Percentiles rank a stretch among this genome's conserved stretches.
These are phyloP conservation scores for Coemansia sp. DNA, from an alignment of 192 early-diverging fungal species.

Conservation along the genomic window DNA sequence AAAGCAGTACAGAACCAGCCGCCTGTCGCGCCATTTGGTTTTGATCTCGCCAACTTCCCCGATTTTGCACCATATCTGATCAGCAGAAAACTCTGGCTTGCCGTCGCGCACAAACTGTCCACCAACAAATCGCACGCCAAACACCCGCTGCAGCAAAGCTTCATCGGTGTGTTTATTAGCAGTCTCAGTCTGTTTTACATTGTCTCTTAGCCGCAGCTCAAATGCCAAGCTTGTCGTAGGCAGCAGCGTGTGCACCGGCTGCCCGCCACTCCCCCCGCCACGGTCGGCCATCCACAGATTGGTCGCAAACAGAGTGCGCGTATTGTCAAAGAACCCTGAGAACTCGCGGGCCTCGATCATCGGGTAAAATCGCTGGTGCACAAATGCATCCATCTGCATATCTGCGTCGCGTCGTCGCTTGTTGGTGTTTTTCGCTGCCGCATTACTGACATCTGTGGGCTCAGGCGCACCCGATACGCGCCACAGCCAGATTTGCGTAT, in stretches of 20 bases:
- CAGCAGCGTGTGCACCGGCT: conserved; percentile 26
- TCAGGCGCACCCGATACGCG: conserved; percentile 30
- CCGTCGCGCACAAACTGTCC: conserved; percentile 10
- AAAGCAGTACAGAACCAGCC: background rate
- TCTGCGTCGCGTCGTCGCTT: conserved; percentile 5
- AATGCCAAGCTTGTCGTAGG: conserved; percentile 37
- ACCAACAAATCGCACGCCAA: conserved; percentile 25
- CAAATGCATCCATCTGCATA: conserved; percentile 27
- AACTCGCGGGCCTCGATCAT: conserved; percentile 42
- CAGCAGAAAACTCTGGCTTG: conserved; percentile 30
- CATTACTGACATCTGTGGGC: conserved; percentile 1
- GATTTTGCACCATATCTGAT: conserved; percentile 46
- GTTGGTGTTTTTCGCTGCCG: background rate
- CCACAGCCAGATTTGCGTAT: conserved; percentile 42
- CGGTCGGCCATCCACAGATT: conserved; percentile 23
- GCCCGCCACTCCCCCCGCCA: conserved; percentile 15
- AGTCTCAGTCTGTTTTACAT: conserved; percentile 7
- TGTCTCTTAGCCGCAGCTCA: conserved; percentile 34
- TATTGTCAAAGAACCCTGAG: conserved; percentile 26
- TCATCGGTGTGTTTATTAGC: conserved; percentile 30
- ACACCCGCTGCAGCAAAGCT: conserved; percentile 20
- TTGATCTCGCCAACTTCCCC: conserved; percentile 3
- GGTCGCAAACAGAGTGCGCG: conserved; percentile 25
- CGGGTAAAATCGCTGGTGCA: conserved; percentile 46
- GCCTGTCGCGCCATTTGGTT: conserved; percentile 1